Evolutionary conservation across 1,284 basidiomycete genomes (phyloP).

Genomic region (Phaffia rhodozyma): DNA sequence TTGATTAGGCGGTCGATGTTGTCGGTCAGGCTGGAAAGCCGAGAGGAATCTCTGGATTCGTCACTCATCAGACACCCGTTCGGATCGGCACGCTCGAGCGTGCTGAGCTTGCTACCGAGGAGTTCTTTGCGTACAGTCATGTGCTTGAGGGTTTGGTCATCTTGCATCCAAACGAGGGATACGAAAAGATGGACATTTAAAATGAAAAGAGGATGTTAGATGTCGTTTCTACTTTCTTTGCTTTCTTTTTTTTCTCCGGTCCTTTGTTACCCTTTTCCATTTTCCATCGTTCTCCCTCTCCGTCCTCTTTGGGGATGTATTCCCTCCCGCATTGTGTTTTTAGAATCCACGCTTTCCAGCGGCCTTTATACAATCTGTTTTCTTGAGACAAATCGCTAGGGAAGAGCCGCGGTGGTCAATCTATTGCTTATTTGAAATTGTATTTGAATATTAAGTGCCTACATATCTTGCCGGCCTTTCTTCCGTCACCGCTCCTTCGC

Average conservation of each 20-base stretch:
- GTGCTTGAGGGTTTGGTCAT: constrained; percentile 85
- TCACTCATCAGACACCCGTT: constrained; percentile 93
- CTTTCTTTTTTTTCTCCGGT: neutral
- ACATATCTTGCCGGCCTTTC: neutral
- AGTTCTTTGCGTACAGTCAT: constrained; percentile 80
- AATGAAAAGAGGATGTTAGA: neutral
- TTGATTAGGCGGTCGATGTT: constrained; percentile 64
- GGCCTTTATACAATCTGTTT: too few species aligned
- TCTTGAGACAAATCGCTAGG: too few species aligned
- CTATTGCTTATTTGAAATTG: too few species aligned
- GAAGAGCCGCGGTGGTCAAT: too few species aligned
- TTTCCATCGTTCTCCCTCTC: neutral
- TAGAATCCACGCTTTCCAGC: too few species aligned
- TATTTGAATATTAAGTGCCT: too few species aligned
- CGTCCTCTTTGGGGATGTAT: too few species aligned
- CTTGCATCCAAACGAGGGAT: constrained; percentile 38
- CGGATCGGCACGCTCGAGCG: constrained; percentile 85
- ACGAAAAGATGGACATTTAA: constrained; percentile 21
- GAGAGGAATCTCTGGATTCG: constrained; percentile 84
- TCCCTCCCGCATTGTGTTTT: too few species aligned
- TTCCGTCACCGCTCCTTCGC: neutral
- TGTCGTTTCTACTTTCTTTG: neutral
- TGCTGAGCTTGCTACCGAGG: constrained; percentile 91
- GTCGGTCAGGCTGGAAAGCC: constrained; percentile 87
- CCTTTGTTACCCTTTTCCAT: neutral